Percentiles rank a stretch among this genome's conserved stretches.
These are phyloP conservation scores for Metschnikowia aberdeeniae DNA, from an alignment of 805 yeast genomes.

Conservation along the genomic window DNA sequence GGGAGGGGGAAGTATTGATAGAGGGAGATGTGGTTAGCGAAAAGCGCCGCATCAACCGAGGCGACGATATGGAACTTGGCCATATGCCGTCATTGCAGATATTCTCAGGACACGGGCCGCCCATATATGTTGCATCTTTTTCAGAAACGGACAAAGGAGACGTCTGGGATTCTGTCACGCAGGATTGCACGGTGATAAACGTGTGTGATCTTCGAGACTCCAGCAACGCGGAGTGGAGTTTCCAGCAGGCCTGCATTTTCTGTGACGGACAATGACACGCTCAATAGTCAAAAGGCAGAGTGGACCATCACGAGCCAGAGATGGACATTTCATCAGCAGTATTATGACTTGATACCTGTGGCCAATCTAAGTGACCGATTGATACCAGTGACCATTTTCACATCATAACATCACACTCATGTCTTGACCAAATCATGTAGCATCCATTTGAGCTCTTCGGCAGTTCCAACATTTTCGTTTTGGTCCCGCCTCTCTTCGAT, in stretches of 20 bases:
- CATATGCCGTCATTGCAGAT: neutral
- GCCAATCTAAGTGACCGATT: no score
- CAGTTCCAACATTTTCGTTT: slow-evolving; percentile 40
- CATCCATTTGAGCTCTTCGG: slow-evolving; percentile 69
- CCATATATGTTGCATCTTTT: neutral
- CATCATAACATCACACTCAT: slow-evolving; percentile 1
- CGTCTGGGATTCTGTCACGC: neutral
- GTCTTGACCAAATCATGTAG: slow-evolving; percentile 59
- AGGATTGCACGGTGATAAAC: neutral
- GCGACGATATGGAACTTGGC: neutral
- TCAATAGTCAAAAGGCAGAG: no score
- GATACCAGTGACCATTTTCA: neutral
- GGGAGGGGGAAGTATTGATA: neutral
- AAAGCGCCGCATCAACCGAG: neutral
- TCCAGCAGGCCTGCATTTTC: neutral
- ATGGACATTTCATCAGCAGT: no score
- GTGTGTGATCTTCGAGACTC: slow-evolving; percentile 1
- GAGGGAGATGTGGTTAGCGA: neutral
- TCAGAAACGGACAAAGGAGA: neutral
- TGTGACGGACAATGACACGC: neutral
- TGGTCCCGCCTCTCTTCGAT: neutral
- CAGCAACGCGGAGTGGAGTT: neutral
- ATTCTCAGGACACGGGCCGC: neutral
- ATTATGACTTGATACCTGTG: neutral
- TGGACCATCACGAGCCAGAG: no score